Evolutionary conservation across 192 early-diverging fungal species (phyloP).

Genomic region (Ambispora gerdemannii): DNA sequence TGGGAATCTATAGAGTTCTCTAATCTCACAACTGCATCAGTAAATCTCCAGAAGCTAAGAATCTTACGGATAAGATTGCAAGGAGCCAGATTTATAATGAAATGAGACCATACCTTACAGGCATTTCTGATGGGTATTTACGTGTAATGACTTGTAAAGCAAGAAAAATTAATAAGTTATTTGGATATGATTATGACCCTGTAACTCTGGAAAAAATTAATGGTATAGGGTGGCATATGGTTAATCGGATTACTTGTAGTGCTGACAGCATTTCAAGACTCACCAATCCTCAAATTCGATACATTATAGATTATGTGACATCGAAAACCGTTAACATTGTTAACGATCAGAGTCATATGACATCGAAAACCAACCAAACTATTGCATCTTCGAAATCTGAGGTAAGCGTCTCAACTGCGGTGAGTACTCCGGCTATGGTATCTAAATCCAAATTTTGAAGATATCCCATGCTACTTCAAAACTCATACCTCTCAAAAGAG

Average conservation of each 20-base stretch:
- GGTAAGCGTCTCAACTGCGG: no score
- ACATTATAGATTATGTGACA: conserved; percentile 1
- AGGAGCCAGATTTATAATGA: neutral
- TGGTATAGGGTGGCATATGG: neutral
- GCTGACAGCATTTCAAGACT: conserved; percentile 10
- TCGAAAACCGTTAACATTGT: neutral
- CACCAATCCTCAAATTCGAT: conserved; percentile 3
- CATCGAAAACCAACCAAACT: no score
- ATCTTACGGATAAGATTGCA: neutral
- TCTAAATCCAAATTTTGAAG: no score
- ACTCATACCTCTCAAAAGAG: no score
- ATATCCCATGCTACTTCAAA: no score
- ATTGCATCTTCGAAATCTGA: no score
- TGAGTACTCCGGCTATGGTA: neutral
- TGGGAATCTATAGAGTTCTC: no score
- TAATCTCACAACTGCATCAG: no score
- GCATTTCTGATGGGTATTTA: neutral
- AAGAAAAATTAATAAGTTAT: no score
- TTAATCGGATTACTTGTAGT: neutral
- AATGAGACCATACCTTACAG: neutral
- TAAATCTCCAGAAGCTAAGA: neutral
- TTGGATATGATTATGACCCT: conserved; percentile 1
- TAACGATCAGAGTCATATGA: conserved; percentile 1
- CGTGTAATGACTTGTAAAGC: no score
- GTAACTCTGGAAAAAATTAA: neutral